These are phyloP conservation scores for Pseudozyma pruni DNA, from an alignment of 1,284 basidiomycete species.

Conservation along the genomic window DNA sequence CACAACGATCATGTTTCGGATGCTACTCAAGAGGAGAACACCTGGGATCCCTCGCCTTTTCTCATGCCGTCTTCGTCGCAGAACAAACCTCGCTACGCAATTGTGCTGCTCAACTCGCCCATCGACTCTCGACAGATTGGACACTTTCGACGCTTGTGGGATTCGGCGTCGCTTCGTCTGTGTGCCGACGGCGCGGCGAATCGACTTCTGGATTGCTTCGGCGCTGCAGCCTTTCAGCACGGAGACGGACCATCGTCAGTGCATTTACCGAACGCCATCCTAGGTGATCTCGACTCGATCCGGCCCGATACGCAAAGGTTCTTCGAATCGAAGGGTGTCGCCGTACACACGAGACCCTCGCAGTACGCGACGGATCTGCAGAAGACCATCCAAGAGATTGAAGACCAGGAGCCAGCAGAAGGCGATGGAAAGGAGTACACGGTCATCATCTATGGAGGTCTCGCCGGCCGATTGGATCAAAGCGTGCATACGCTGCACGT, in stretches of 20 bases:
- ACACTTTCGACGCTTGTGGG: constrained; percentile 49
- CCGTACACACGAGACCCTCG: constrained; percentile 76
- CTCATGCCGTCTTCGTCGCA: constrained; percentile 11
- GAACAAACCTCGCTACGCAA: constrained; percentile 28
- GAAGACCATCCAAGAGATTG: constrained; percentile 82
- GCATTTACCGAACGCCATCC: constrained; percentile 80
- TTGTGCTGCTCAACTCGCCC: constrained; percentile 56
- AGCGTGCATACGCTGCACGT: constrained; percentile 89
- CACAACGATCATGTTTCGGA: constrained; percentile 7
- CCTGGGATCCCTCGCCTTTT: constrained; percentile 27
- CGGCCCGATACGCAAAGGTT: constrained; percentile 78
- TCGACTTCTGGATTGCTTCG: constrained; percentile 78
- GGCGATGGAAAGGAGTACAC: constrained; percentile 15
- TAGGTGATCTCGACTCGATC: constrained; percentile 92
- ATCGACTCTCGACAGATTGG: constrained; percentile 37
- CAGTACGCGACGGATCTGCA: constrained; percentile 92
- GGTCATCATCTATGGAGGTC: constrained; percentile 84
- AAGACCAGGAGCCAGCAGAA: constrained; percentile 71
- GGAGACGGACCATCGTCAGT: constrained; percentile 5
- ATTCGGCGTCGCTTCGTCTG: constrained; percentile 63
- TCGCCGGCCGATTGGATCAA: constrained; percentile 91
- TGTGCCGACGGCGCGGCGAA: constrained; percentile 98
- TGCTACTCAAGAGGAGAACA: background rate
- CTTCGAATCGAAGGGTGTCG: constrained; percentile 78
- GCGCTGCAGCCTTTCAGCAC: constrained; percentile 48